These are phyloP conservation scores for Vitis riparia DNA, from an alignment of 164 flowering plant species.

Conservation along the genomic window DNA sequence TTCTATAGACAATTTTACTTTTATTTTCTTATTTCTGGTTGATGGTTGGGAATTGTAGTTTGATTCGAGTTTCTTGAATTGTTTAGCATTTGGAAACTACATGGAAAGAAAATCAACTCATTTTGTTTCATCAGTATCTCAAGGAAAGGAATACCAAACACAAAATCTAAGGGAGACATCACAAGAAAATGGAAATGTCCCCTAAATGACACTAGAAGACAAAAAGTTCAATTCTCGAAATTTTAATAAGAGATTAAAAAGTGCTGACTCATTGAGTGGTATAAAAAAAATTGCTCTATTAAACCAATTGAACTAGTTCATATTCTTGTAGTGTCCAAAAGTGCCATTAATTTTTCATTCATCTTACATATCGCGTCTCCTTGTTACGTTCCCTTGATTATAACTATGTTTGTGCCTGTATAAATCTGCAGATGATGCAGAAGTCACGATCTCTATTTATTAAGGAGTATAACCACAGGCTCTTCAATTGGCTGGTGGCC, in stretches of 20 bases:
- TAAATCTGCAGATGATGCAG: conserved; percentile 78
- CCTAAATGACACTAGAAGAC: no score
- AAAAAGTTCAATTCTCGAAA: no score
- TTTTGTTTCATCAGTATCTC: no score
- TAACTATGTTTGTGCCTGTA: background rate
- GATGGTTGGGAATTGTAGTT: background rate
- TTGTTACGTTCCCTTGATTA: background rate
- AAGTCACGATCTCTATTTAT: conserved; percentile 80
- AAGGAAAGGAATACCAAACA: no score
- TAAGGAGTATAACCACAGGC: conserved; percentile 93
- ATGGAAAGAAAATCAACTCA: no score
- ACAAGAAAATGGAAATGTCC: no score
- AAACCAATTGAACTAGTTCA: background rate
- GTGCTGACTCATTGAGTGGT: no score
- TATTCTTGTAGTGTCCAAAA: background rate
- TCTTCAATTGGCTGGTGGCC: conserved; percentile 97
- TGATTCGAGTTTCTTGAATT: background rate
- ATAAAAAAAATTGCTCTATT: background rate
- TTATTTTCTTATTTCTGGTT: background rate
- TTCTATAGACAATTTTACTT: background rate
- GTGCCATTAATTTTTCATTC: background rate
- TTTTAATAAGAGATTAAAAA: no score
- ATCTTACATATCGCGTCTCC: background rate
- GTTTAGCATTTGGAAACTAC: no score
- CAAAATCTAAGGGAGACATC: no score